Base-by-base conservation (phyloP, 78 protist genomes). In the Ministeria vibrans region DNA sequence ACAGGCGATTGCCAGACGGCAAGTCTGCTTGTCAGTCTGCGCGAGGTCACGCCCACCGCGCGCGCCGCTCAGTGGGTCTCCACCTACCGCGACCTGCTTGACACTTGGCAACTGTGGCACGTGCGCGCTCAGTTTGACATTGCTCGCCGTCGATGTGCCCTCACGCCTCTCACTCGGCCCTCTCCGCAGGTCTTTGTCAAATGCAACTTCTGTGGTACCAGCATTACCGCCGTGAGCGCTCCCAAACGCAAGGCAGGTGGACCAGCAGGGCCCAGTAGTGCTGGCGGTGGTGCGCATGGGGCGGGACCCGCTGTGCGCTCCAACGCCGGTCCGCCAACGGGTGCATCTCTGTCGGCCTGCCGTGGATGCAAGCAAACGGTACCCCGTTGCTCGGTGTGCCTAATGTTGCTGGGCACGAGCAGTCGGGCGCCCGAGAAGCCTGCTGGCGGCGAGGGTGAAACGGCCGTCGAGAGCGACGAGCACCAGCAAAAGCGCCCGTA, bases 1-100 rank as follows among this genome's bases (percentile, higher is more conserved):
- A 91, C 92, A 3, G 71, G 85, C n/a, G 96, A 93, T 49, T 81
- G 89, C 44, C 96, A 93, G 78, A 85, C 93, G 0, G 93, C 86
- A 0, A 63, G 62, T 0, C 72, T 88, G 1, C 81, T 80, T 2
- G 51, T 77, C n/a, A 38, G 64, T 70, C 34, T 49, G 72, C 2
- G 79, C 64, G 30, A 36, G n/a, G 66, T 1, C 22, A 30, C 46
- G 13, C 22, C 53, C 23, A 1, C 45, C 38, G 36, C 38, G 72
- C 70, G 70, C n/a, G 68, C 55, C 55, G 34, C 46, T 30, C 25
- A 23, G 81, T 80, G 81, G 84, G 45, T 82, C 28, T 71, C 23
- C 34, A 64, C 46, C 15, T 93, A 93, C 81, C 75, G 94, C n/a
- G 90, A 86, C 18, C 74, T 93, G 6, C 81, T 93, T 34, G 91